Percentiles rank a stretch among this genome's conserved stretches.
These are phyloP conservation scores for Rhodotorula diobovata DNA, from an alignment of 768 basidiomycete species.

Conservation along the genomic window DNA sequence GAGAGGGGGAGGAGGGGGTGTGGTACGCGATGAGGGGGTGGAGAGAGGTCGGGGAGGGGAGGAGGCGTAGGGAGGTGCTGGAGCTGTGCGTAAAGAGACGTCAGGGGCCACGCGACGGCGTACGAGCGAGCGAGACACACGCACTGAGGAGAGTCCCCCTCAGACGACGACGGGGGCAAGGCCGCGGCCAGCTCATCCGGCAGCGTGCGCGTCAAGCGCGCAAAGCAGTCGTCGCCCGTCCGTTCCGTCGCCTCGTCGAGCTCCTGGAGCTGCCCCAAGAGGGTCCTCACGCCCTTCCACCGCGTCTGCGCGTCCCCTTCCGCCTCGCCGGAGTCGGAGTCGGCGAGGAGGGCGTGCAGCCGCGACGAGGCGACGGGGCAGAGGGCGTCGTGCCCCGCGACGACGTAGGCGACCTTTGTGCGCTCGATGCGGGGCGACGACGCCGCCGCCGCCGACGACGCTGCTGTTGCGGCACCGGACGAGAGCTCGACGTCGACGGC, in stretches of 20 bases:
- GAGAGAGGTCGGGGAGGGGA: not conserved
- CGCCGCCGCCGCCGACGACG: not conserved
- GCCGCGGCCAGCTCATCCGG: not conserved
- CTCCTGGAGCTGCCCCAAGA: constrained; percentile 7
- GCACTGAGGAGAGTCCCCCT: not conserved
- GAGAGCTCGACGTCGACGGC: constrained; percentile 30
- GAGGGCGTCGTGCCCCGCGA: constrained; percentile 6
- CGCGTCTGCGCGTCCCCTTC: not conserved
- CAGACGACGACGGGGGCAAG: not conserved
- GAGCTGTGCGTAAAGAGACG: not conserved
- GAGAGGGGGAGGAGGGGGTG: not conserved
- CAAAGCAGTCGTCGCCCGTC: constrained; percentile 18
- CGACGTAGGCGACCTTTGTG: constrained; percentile 32
- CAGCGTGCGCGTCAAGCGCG: not conserved
- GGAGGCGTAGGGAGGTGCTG: not conserved
- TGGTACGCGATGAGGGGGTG: not conserved
- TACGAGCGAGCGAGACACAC: too few species aligned
- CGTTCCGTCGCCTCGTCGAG: constrained; percentile 27
- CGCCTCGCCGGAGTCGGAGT: not conserved
- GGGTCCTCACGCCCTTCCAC: not conserved
- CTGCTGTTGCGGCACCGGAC: not conserved
- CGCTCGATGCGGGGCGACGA: not conserved
- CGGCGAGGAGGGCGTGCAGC: constrained; percentile 5
- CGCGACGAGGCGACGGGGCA: not conserved
- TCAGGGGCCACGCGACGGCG: not conserved